Evolutionary conservation across 176 grass and related monocot species (phyloP).

Genomic region (Elaeis guineensis): DNA sequence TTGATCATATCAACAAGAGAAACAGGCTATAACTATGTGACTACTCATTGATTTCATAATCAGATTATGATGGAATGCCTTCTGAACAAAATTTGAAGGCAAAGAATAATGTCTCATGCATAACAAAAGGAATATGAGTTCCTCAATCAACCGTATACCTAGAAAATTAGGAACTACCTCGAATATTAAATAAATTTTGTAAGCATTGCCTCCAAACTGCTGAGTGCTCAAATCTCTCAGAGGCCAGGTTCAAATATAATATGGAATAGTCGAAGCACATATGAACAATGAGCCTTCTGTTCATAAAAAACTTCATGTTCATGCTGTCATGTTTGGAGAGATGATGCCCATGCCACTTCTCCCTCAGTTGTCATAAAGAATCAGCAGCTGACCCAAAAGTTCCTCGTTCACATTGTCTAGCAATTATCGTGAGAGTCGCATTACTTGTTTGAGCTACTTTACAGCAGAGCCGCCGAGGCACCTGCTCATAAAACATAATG

Average conservation of each 20-base stretch:
- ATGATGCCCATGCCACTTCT: constrained; percentile 34
- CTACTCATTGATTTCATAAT: constrained; percentile 9
- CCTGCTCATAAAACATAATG: constrained; percentile 27
- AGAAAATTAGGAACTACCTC: constrained; percentile 45
- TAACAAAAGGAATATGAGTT: constrained; percentile 22
- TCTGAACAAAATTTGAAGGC: constrained; percentile 7
- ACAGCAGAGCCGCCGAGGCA: constrained; percentile 81
- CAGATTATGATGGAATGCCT: constrained; percentile 9
- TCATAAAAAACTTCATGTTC: constrained; percentile 29
- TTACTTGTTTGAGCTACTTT: constrained; percentile 46
- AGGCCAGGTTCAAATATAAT: constrained; percentile 23
- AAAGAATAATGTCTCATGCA: constrained; percentile 4
- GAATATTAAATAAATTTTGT: constrained; percentile 27
- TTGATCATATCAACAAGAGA: too few species aligned
- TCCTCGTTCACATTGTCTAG: constrained; percentile 63
- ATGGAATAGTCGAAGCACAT: constrained; percentile 34
- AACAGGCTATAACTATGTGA: background rate
- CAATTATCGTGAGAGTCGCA: constrained; percentile 60
- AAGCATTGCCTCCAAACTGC: constrained; percentile 23
- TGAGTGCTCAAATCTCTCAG: constrained; percentile 32
- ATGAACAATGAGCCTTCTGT: background rate
- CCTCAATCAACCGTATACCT: constrained; percentile 20
- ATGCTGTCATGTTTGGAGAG: constrained; percentile 28
- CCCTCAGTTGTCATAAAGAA: constrained; percentile 53
- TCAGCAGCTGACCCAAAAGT: constrained; percentile 71